phyloP scores from a whole-genome alignment of 495 filamentous ascomycete genomes.

The Neurospora sp. region DNA sequence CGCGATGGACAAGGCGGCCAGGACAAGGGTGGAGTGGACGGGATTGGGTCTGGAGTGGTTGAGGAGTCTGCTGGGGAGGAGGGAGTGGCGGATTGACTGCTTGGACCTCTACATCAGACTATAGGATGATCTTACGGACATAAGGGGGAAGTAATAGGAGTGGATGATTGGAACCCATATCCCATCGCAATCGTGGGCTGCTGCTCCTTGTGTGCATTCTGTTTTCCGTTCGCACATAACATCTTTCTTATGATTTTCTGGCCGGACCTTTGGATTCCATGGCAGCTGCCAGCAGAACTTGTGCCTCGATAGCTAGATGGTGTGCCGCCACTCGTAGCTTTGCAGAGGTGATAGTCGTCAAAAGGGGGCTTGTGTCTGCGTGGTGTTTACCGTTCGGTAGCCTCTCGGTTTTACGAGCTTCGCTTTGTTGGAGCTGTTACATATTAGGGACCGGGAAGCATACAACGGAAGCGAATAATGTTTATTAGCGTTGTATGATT shows the following conservation, averaged over 20 bases:
- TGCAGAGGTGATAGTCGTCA: not conserved
- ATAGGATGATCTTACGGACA: conserved; percentile 20
- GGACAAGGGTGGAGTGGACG: conserved; percentile 56
- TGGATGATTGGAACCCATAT: not conserved
- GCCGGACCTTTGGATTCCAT: too few relatives aligned
- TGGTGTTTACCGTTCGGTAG: not conserved
- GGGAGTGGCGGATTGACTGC: conserved; percentile 77
- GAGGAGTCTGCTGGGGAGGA: conserved; percentile 58
- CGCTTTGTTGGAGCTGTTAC: not conserved
- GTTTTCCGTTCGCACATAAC: not conserved
- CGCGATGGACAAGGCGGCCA: conserved; percentile 50
- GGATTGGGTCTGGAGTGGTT: conserved; percentile 78
- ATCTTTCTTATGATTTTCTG: not conserved
- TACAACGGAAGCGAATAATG: not conserved
- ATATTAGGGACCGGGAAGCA: not conserved
- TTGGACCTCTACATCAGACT: conserved; percentile 71
- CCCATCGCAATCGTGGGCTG: not conserved
- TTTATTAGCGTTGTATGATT: not conserved
- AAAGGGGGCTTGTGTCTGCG: not conserved
- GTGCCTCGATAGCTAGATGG: not conserved
- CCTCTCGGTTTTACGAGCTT: not conserved
- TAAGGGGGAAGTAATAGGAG: not conserved
- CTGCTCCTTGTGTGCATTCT: not conserved
- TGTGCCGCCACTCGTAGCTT: not conserved
- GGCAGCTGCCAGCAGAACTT: too few relatives aligned